Evolutionary conservation across 2,329 filamentous ascomycete genomes (phyloP), one percentile per base, ranked within the genome.

Genomic region (Juglanconis sp.): DNA sequence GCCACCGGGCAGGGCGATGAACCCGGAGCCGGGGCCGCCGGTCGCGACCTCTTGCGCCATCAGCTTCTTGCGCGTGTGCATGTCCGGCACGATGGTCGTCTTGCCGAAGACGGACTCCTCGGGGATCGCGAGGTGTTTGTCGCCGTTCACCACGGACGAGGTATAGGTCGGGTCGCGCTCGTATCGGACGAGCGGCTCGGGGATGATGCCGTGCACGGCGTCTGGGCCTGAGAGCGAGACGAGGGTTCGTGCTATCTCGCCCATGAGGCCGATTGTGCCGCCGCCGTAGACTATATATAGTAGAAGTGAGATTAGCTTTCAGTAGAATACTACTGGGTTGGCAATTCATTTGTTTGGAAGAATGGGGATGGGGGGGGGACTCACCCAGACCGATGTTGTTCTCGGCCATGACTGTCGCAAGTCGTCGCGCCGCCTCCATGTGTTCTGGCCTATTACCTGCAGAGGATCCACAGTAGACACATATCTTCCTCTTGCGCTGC

Each of bases 221-320:
- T 87, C 74, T 0, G 93, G 91, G 3, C 95, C 94, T 5, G 88
- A 87, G 64, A 97, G 85, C 0, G 89, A 82, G 66, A 96, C 92
- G 34, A 99, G 87, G 0, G 91, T 93, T 68, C 88, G 89, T 50
- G 95, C 92, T 10, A 98, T 76, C 72, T 97, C 92, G 71, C 95
- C 95, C 95, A 99, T 99, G 50, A 99, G 83, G 9, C 95, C 95
- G 42, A 92, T 87, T 2, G 94, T 98, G 70, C 95, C 95, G 67
- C 95, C 95, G 67, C 95, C 95, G 75, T 98, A 99, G 65, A 98
- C 92, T 86, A 50, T 55, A 10, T 32, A 34, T 13, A 48, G 17
- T 11, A 15, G 54, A 36, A 35, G 53, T 31, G 17, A 9, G 53
- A 54, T 69, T 59, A 62, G 56, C 46, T 36, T 56, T 13, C 3